phyloP scores from a whole-genome alignment of 306 rosid genomes.

The Boehmeria nivea region DNA sequence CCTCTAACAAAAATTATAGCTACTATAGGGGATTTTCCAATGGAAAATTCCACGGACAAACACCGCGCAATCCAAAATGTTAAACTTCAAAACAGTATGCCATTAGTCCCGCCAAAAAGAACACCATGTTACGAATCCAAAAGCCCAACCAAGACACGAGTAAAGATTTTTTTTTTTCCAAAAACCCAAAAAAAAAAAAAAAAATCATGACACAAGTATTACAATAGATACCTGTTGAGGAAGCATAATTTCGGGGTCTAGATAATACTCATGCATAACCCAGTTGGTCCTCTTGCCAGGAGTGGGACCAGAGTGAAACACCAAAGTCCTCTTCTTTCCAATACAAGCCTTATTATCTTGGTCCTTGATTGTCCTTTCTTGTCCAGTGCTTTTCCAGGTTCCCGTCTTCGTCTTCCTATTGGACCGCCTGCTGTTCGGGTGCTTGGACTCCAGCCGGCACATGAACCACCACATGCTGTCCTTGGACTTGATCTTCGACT shows the following conservation, averaged over 20 bases:
- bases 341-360: slow-evolving; percentile 23
- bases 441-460: slow-evolving; percentile 30
- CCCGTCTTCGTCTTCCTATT: slow-evolving; percentile 49
- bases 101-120: no score
- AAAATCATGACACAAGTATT: no score
- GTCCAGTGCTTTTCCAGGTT: slow-evolving; percentile 66
- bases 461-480: slow-evolving; percentile 64
- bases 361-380: slow-evolving; percentile 26
- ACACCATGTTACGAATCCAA: no score
- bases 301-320: slow-evolving; percentile 35
- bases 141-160: no score
- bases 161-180: no score
- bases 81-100: no score
- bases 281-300: slow-evolving; percentile 33
- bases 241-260: not conserved
- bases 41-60: no score
- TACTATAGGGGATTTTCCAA: no score
- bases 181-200: no score
- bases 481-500: slow-evolving; percentile 33
- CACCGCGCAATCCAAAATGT: no score
- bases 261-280: slow-evolving; percentile 67
- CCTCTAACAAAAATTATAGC: no score
- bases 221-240: not conserved
- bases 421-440: slow-evolving; percentile 17
- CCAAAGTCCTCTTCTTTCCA: slow-evolving; percentile 61